A percentile compares a stretch with the other conserved stretches of the same genome.
phyloP scores from a whole-genome alignment of 1,284 basidiomycete genomes.

The Leucocoprinus gongylophorus region DNA sequence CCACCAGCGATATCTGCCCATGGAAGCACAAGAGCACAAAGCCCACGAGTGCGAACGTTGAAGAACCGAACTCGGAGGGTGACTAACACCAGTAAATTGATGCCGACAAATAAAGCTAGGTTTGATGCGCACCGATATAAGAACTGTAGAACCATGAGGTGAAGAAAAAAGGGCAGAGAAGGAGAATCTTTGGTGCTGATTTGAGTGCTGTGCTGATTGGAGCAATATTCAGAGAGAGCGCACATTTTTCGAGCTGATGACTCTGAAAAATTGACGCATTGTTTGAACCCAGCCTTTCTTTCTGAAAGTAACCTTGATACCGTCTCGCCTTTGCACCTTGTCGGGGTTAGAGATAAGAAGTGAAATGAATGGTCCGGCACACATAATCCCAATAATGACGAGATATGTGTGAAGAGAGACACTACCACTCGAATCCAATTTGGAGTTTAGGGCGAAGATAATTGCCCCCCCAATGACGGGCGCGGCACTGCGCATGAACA shows the following conservation, averaged over 20 bases:
- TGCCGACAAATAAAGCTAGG: not conserved
- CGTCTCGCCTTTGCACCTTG: conserved; percentile 28
- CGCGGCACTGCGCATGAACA: conserved; percentile 29
- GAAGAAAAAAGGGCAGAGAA: conserved; percentile 28
- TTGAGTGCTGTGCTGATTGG: not conserved
- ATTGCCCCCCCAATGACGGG: conserved; percentile 31
- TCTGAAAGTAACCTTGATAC: conserved; percentile 24
- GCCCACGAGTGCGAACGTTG: conserved; percentile 26
- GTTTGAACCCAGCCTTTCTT: conserved; percentile 25
- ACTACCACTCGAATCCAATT: conserved; percentile 23
- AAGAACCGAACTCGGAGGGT: conserved; percentile 30
- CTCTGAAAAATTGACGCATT: conserved; percentile 23
- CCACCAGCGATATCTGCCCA: conserved; percentile 29
- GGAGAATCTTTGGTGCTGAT: conserved; percentile 20
- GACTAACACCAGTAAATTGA: conserved; percentile 10
- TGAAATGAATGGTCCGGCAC: conserved; percentile 28
- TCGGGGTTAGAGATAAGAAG: conserved; percentile 26
- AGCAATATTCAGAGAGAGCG: conserved; percentile 3
- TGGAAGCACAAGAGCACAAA: conserved; percentile 27
- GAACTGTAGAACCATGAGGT: conserved; percentile 31
- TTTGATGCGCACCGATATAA: conserved; percentile 20
- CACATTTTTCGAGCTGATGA: conserved; percentile 24
- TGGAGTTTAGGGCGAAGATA: conserved; percentile 27
- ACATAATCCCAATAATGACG: conserved; percentile 31
- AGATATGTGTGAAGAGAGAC: conserved; percentile 30